These are phyloP conservation scores for Tuber umbilicatum DNA, from an alignment of 495 filamentous ascomycete species.

Conservation along the genomic window DNA sequence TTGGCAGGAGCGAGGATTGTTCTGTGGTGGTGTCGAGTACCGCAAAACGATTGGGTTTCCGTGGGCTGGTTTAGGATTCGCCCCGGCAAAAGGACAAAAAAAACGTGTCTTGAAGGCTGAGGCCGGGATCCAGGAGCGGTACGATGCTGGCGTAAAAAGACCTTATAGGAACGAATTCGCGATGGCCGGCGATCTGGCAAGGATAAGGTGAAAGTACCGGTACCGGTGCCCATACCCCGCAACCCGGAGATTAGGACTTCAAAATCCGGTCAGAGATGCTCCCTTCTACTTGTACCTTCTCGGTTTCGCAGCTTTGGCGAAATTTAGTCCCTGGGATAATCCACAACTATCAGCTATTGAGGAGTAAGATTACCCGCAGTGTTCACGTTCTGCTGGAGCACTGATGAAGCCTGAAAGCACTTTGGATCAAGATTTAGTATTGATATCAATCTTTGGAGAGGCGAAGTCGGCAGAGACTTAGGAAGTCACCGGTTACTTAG, in stretches of 20 bases:
- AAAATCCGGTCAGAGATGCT: background rate
- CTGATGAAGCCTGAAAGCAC: background rate
- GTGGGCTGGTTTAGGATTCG: background rate
- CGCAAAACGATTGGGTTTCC: background rate
- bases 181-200: background rate
- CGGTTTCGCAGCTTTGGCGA: background rate
- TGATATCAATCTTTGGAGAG: background rate
- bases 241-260: background rate
- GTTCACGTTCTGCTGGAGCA: background rate
- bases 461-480: background rate
- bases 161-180: background rate
- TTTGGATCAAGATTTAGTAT: background rate
- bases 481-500: background rate
- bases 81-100: background rate
- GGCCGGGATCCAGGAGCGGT: background rate
- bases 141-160: background rate
- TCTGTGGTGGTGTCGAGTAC: slow-evolving; percentile 1
- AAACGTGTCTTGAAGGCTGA: background rate
- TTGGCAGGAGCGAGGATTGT: background rate
- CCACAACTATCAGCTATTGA: background rate
- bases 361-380: background rate
- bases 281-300: background rate
- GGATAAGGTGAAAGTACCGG: background rate
- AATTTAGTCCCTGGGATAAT: background rate
- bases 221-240: background rate